phyloP scores from a whole-genome alignment of 768 basidiomycete genomes.

The Pluteus cervinus region DNA sequence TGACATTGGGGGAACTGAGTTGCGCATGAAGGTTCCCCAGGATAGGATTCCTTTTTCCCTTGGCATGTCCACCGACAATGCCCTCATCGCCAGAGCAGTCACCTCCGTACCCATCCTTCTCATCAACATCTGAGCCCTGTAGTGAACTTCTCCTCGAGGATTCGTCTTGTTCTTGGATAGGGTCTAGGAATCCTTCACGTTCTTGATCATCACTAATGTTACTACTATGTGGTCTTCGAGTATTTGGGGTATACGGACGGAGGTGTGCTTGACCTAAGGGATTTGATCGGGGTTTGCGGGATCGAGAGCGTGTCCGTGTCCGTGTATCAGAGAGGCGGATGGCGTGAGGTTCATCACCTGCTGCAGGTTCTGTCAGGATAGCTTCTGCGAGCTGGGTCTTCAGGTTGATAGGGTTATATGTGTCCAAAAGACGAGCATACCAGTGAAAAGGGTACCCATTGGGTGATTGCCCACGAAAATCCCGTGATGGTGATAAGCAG shows the following conservation, averaged over 20 bases:
- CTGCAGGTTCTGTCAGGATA: slow-evolving; percentile 61
- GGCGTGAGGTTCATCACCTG: slow-evolving; percentile 25
- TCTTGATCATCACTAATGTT: slow-evolving; percentile 24
- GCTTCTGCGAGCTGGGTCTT: slow-evolving; percentile 69
- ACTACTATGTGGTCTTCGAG: no score
- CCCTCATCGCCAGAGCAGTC: no score
- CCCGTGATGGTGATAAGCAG: slow-evolving; percentile 74
- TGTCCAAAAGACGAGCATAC: slow-evolving; percentile 33
- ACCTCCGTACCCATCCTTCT: no score
- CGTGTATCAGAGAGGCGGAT: slow-evolving; percentile 43
- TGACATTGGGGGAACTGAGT: no score
- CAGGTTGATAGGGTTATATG: not conserved
- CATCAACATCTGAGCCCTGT: slow-evolving; percentile 24
- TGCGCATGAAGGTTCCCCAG: slow-evolving; percentile 11
- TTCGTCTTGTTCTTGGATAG: no score
- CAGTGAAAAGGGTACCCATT: slow-evolving; percentile 91
- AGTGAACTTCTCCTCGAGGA: no score
- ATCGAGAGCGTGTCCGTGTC: slow-evolving; percentile 23
- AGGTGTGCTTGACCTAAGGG: no score
- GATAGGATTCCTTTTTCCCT: no score
- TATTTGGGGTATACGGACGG: no score
- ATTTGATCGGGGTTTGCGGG: no score
- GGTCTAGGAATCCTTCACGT: slow-evolving; percentile 22
- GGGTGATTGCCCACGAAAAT: slow-evolving; percentile 88
- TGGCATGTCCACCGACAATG: no score